Evolutionary conservation across 2,329 filamentous ascomycete genomes (phyloP), one percentile per base, ranked within the genome.

Genomic region (Alternaria sp.): DNA sequence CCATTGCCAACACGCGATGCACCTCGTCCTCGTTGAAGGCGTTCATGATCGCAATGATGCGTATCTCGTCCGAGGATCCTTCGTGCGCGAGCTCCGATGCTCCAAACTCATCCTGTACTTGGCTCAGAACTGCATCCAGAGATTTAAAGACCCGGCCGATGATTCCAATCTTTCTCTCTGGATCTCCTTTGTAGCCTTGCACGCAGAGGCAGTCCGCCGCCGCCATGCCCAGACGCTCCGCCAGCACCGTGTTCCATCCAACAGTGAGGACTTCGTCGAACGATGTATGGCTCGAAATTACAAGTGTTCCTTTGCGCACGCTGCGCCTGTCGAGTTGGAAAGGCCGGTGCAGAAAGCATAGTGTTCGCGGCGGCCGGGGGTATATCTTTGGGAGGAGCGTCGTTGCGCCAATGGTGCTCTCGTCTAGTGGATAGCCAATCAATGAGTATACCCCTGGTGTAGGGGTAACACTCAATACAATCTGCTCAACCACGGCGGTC

Each of bases 181-280:
- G 57, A 54, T 81, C 77, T 17, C 75, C 77, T 60, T 80, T 81
- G 63, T 81, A 81, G 11, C 80, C 79, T 58, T 79, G 75, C 6
- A 81, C 67, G 58, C 78, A 80, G 5, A 76, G 54, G 43, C 73
- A 73, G 25, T 71, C 63, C 0, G 46, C 52, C 4, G 75, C 56
- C 28, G 74, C 63, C 51, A 82, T 65, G 5, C 74, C 76, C 10
- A 81, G 62, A 4, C 74, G 73, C 45, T 44, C 65, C 17, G 78
- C 79, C 17, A 81, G 64, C 6, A 69, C 68, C 5, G 67, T 57
- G 46, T 82, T 82, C 73, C 75, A 81, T 8, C 79, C 80, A 7
- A 80, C 76, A 3, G 80, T 81, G 40, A 81, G 63, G 11, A 77
- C 59, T 59, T 81, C 78, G 47, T 81, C 79, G 47, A 81, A 81